Base-by-base conservation (phyloP, 2,329 filamentous ascomycete genomes). In the Sarocladium strictum region DNA sequence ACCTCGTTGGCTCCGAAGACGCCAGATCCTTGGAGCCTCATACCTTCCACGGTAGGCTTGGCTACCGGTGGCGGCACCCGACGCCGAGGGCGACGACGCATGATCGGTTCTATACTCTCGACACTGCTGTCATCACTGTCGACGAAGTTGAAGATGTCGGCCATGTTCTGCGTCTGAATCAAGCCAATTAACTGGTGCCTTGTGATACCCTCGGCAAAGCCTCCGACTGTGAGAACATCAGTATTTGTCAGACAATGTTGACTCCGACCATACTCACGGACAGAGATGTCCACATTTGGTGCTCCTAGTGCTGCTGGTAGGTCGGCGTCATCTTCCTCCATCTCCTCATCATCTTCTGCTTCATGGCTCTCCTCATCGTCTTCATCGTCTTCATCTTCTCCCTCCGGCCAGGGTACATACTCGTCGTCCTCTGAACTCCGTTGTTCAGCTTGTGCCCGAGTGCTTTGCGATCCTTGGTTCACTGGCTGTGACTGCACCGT, bases 21-120 rank as follows among this genome's bases (percentile, higher is more conserved):
- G 1, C 93, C 93, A 27, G 85, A 87, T 37, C 83, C 77, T 91
- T 97, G 96, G 58, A 97, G 73, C 61, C 86, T 82, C 50, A 71
- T 76, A 7, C 94, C 93, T 58, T 83, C 35, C 14, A 19, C 9
- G n/a, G 50, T 38, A 2, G 50, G 50, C 33, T 53, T 53, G 17
- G 27, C 47, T 29, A 11, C 35, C 12, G 50, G 50, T 17, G 32
- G 19, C n/a, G 33, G 32, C 3, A 15, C 19, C 15, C 32, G 6
- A 14, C 19, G 10, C 21, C 50, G 11, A 37, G 26, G 14, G 33
- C 32, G 50, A 27, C 6, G 29, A 6, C 6, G 6, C 29, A 10
- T 38, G 4, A 19, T 10, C 6, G 19, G 5, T 9, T 4, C 26
- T 3, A 53, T 14, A 21, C 17, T 14, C 29, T 40, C 32, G 5